These are phyloP conservation scores for Lasiosphaeria ovina DNA, from an alignment of 495 filamentous ascomycete genomes.

Conservation along the genomic window DNA sequence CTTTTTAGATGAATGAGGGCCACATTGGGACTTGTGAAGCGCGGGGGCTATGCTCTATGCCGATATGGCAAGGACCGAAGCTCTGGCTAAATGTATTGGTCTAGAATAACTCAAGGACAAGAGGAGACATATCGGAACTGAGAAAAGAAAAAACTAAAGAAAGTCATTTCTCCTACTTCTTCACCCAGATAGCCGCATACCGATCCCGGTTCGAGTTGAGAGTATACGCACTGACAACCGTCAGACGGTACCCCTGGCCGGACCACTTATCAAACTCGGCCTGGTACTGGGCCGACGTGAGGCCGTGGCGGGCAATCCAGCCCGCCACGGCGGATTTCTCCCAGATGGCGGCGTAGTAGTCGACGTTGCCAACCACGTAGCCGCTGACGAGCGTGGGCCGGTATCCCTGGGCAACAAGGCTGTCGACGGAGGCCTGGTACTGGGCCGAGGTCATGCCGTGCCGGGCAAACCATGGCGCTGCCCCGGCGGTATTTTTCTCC, in stretches of 20 bases:
- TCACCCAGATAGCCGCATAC: constrained; percentile 3
- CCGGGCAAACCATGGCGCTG: constrained; percentile 1
- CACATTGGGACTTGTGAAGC: too few relatives aligned
- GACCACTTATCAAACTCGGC: neutral
- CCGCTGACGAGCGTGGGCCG: neutral
- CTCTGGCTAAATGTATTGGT: neutral
- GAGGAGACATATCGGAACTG: neutral
- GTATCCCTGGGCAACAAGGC: neutral
- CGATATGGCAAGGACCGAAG: too few relatives aligned
- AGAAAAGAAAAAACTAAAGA: too few relatives aligned
- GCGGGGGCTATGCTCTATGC: neutral
- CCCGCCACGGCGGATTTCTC: neutral
- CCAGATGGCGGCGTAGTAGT: constrained; percentile 3
- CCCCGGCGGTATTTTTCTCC: neutral
- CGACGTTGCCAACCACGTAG: neutral
- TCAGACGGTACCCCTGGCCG: neutral
- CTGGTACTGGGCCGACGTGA: neutral
- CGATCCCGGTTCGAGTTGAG: constrained; percentile 1
- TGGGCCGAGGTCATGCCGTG: neutral
- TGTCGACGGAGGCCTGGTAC: neutral
- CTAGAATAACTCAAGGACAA: neutral
- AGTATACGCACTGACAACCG: neutral
- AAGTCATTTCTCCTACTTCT: too few relatives aligned
- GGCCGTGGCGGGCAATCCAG: neutral
- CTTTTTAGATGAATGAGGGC: too few relatives aligned